Evolutionary conservation across 495 filamentous ascomycete species (phyloP).

Genomic region (Staphylotrichum tortipilum): DNA sequence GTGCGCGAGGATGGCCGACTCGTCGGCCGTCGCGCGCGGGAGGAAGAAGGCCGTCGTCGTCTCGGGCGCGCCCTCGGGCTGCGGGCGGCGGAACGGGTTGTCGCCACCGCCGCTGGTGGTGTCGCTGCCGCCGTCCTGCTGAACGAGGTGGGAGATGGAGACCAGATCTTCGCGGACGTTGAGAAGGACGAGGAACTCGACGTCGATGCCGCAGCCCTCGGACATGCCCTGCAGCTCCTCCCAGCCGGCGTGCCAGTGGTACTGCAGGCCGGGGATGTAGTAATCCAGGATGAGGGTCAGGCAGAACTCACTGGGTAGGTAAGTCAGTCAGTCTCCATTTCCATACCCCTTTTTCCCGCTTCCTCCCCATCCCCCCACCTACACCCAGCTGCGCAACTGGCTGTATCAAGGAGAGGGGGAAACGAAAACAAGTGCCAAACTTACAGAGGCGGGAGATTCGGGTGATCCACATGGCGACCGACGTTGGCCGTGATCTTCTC

Average conservation of each 20-base stretch:
- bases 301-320: not conserved
- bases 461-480: not conserved
- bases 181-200: not conserved
- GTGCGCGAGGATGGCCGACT: not conserved
- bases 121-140: too few relatives aligned
- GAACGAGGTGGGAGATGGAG: not conserved
- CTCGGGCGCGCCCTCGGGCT: not conserved
- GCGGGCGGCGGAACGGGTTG: not conserved
- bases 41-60: constrained; percentile 6
- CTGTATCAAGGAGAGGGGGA: too few relatives aligned
- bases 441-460: not conserved
- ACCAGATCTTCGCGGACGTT: constrained; percentile 2
- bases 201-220: not conserved
- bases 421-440: too few relatives aligned
- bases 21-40: not conserved
- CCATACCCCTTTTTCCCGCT: not conserved
- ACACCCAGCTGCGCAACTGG: too few relatives aligned
- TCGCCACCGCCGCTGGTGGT: too few relatives aligned
- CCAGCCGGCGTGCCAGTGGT: not conserved
- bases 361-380: not conserved
- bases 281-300: not conserved
- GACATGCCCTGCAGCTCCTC: not conserved
- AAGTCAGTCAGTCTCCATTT: too few relatives aligned
- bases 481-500: constrained; percentile 1
- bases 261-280: not conserved